Base-by-base conservation (phyloP, 164 flowering plant species). In the Tetrastigma voinierianum region DNA sequence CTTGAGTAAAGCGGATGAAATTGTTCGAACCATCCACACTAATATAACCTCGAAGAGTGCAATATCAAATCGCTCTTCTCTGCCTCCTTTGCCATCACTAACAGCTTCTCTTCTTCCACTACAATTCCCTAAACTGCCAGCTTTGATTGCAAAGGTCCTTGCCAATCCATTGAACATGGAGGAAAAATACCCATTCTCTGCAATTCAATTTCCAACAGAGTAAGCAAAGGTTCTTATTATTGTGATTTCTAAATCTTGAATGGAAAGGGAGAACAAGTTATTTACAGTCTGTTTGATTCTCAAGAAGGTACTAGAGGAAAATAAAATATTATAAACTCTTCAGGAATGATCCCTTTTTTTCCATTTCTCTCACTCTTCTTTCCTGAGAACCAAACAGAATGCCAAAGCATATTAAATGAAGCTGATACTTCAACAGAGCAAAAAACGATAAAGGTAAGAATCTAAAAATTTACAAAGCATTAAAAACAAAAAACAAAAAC, bases 31-130 rank as follows among this genome's bases (percentile, higher is more conserved):
- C 86, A 24, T 77, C 72, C 10, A 63, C 84, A 68, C 77, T 74
- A 16, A 90, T 69, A 55, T n/a, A 44, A 66, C 7, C 97, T 93
- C 2, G 89, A 84, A 58, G 93, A 72, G 59, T 77, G 68, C 64
- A 91, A 70, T 15, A 94, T 83, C 79, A 83, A 56, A 10, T 81
- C 87, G 18, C 83, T 94, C 81, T 80, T 94, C 89, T 86, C 91
- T 0, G 95, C 97, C 15, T 86, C 91, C 67, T 78, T 91, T 16
- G 77, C 80, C 89, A 91, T 78, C 4, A 80, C 78, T 40, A 0
- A 76, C 86, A 17, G 86, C 87, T 16, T 84, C 92, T 67, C 76
- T 83, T 14, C 88, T 83, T 14, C 88, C 89, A 56, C 64, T 77
- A 48, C 73, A 79, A 54, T 55, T 67, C 72, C 72, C 80, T 19